Evolutionary conservation across 805 yeast genomes (phyloP), one percentile per base, ranked within the genome.

Genomic region (Allodekkera sacchari): DNA sequence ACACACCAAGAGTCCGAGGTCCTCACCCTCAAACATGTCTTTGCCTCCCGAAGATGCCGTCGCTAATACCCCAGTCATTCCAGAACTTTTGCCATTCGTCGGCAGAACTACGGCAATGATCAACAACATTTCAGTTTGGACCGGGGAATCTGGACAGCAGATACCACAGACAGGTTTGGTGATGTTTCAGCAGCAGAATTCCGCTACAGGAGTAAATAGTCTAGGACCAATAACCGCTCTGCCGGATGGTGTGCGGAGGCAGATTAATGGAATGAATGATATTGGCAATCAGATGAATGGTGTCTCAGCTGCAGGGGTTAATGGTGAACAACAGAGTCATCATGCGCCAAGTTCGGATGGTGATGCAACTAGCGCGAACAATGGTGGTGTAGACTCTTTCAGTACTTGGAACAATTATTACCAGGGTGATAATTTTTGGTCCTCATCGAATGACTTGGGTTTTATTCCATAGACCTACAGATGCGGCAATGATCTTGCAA

Each of bases 21-120:
- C n/a, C n/a, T n/a, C n/a, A n/a, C n/a, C n/a, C n/a, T n/a, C n/a
- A n/a, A n/a, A n/a, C n/a, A n/a, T n/a, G n/a, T n/a, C n/a, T n/a
- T n/a, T n/a, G n/a, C n/a, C n/a, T n/a, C n/a, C n/a, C n/a, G n/a
- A n/a, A n/a, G n/a, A n/a, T n/a, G 25, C 30, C n/a, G 10, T 26
- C n/a, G 10, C 27, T 10, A 30, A 25, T 15, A 18, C 33, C 9
- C 23, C 16, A 27, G 32, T 32, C 18, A 39, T 49, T 4, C 55
- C 58, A 6, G 57, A 55, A 23, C 39, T 51, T 19, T 37, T 54
- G 25, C 61, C 61, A 18, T 56, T 59, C 41, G 59, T 52, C 19
- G 70, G 67, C 10, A 63, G 77, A 17, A 68, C 78, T 1, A 72
- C 71, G 25, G 66, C 66, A 20, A 74, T 74, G 81, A 74, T 74